Base-by-base conservation (phyloP, 805 yeast species). In the Yamadazyma akitaensis region DNA sequence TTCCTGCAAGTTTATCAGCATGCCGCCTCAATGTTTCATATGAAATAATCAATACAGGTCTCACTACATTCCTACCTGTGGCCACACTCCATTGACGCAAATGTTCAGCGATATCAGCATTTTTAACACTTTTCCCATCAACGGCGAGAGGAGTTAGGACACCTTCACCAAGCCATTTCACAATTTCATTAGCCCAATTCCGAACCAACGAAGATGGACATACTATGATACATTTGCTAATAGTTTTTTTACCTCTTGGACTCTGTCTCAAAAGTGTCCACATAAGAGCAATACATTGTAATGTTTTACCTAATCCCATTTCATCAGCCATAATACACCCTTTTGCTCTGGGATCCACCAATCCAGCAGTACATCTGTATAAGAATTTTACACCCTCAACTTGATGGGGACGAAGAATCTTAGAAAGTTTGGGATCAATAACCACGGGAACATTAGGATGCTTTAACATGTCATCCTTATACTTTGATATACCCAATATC, bases 281-380 rank as follows among this genome's bases (percentile, higher is more conserved):
- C 87, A 91, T 76, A 28, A 92, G 72, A 0, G 97, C 76, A 30
- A 92, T 76, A 63, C 98, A 92, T 62, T 89, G 97, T 21, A 89
- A 71, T 0, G 97, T 89, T 61, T 89, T 89, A 21, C 97, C 97
- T 34, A 89, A 72, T 3, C 97, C 97, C 97, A 90, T 90, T 64
- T 88, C 97, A 67, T 90, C 97, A 0, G 97, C 97, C 98, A 92
- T 92, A 42, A 92, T 92, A 60, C 97, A 92, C 2, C 99, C 99
- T 58, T 85, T 81, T 0, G 97, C 97, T 30, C 85, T 74, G 7
- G 88, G 78, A 61, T 85, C 89, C 24, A 84, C 78, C 30, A 91
- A 66, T 0, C 99, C 99, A 1, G 97, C 78, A 0, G 96, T 89
- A 65, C 99, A 92, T 46, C 91, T 70, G 59, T 90, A 94, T 48